Evolutionary conservation across 495 filamentous ascomycete species (phyloP).

Genomic region (Neurospora sublineolata): DNA sequence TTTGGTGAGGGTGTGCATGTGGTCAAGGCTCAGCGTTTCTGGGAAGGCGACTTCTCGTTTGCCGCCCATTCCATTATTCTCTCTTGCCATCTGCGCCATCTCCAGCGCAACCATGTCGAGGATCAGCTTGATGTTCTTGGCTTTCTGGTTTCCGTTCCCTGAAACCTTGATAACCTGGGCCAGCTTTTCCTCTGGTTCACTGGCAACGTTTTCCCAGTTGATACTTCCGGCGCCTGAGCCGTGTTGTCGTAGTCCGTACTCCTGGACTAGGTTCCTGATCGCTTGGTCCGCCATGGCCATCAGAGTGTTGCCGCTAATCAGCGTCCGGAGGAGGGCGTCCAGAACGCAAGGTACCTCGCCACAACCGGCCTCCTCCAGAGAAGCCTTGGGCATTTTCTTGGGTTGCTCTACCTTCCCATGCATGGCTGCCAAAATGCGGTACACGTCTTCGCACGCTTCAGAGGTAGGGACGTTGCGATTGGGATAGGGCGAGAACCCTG

Average conservation of each 20-base stretch:
- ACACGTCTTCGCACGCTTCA: conserved; percentile 66
- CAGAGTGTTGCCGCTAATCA: conserved; percentile 66
- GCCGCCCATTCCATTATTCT: background rate
- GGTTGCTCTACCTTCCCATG: conserved; percentile 61
- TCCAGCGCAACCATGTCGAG: conserved; percentile 70
- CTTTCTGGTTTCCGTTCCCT: conserved; percentile 56
- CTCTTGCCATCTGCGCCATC: conserved; percentile 12
- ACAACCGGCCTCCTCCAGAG: conserved; percentile 73
- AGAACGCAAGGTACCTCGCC: conserved; percentile 89
- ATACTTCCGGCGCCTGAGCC: conserved; percentile 55
- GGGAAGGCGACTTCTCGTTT: background rate
- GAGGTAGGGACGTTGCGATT: conserved; percentile 55
- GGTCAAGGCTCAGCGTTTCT: conserved; percentile 53
- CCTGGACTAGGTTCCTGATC: conserved; percentile 56
- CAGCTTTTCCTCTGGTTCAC: conserved; percentile 49
- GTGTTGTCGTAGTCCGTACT: conserved; percentile 45
- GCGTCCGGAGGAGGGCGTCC: conserved; percentile 75
- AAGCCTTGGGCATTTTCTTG: conserved; percentile 58
- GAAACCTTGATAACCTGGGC: conserved; percentile 62
- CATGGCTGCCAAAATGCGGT: conserved; percentile 48
- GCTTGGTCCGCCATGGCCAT: conserved; percentile 54
- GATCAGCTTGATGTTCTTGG: conserved; percentile 67
- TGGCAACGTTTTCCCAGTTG: conserved; percentile 74
- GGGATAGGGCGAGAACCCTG: conserved; percentile 54
- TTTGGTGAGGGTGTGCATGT: conserved; percentile 55